phyloP scores from a whole-genome alignment of 805 yeast species.

The Barnettozyma californica region DNA sequence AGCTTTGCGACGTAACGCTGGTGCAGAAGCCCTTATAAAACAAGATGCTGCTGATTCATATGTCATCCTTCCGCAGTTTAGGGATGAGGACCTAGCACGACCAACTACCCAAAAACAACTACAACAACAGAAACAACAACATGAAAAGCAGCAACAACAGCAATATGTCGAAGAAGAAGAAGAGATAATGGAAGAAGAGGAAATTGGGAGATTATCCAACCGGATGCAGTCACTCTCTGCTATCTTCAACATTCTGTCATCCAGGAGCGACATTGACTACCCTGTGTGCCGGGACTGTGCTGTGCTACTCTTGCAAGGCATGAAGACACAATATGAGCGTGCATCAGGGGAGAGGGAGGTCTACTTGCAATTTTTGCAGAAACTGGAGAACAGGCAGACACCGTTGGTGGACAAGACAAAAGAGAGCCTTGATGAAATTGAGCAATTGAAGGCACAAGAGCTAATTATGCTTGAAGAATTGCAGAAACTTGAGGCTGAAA shows the following conservation, averaged over 20 bases:
- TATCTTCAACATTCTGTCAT: conserved; percentile 67
- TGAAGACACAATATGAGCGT: conserved; percentile 66
- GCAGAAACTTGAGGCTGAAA: conserved; percentile 38
- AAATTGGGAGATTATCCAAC: conserved; percentile 37
- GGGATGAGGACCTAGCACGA: conserved; percentile 4
- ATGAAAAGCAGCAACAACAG: conserved; percentile 22
- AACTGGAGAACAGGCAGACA: conserved; percentile 53
- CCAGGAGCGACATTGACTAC: conserved; percentile 69
- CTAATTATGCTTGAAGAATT: conserved; percentile 42
- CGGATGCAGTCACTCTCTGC: conserved; percentile 51
- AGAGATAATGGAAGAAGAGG: conserved; percentile 27
- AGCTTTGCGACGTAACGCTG: conserved; percentile 4
- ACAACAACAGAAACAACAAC: conserved; percentile 25
- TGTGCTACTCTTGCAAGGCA: conserved; percentile 51
- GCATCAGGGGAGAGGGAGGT: conserved; percentile 73
- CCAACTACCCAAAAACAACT: conserved; percentile 17
- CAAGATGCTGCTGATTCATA: conserved; percentile 18
- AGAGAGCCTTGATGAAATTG: conserved; percentile 20
- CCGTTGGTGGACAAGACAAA: conserved; percentile 28
- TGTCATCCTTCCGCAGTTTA: conserved; percentile 25
- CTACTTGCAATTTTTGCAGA: conserved; percentile 67
- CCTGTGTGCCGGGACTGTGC: conserved; percentile 92
- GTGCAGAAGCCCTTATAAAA: conserved; percentile 3
- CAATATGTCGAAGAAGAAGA: conserved; percentile 22
- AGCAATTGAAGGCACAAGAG: conserved; percentile 33